phyloP scores from a whole-genome alignment of 2,329 filamentous ascomycete genomes.

The Dothistroma pini region DNA sequence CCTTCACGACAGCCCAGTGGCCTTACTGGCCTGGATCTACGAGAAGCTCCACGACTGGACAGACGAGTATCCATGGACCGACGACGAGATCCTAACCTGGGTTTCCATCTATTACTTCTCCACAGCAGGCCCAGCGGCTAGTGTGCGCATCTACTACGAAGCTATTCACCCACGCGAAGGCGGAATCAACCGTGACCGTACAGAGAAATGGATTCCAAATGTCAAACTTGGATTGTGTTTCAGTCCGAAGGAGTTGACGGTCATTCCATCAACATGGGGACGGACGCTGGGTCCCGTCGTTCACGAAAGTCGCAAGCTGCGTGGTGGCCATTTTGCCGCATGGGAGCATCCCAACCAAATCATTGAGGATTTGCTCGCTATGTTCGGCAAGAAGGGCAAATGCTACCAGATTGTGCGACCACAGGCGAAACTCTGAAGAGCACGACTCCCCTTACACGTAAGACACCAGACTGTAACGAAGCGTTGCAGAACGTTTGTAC shows the following conservation, averaged over 20 bases:
- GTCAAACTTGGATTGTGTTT: constrained; percentile 53
- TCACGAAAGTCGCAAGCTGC: constrained; percentile 48
- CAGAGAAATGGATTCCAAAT: constrained; percentile 42
- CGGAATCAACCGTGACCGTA: constrained; percentile 32
- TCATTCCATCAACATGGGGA: constrained; percentile 55
- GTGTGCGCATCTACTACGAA: constrained; percentile 70
- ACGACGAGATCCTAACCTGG: constrained; percentile 75
- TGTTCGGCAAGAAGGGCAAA: constrained; percentile 23
- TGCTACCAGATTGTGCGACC: constrained; percentile 18
- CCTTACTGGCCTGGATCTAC: constrained; percentile 71
- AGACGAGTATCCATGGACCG: constrained; percentile 67
- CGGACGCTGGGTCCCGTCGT: constrained; percentile 58
- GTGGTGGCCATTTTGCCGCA: constrained; percentile 59
- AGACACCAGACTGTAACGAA: constrained; percentile 2
- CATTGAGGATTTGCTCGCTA: constrained; percentile 16
- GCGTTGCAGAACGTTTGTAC: neutral
- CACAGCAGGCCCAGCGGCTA: constrained; percentile 64
- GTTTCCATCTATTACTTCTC: constrained; percentile 70
- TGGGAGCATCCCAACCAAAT: constrained; percentile 38
- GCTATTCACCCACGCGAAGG: constrained; percentile 39
- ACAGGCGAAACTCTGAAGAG: constrained; percentile 15
- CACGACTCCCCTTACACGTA: neutral
- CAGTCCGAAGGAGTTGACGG: constrained; percentile 57
- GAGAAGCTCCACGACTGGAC: constrained; percentile 79
- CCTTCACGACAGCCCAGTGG: constrained; percentile 66